Evolutionary conservation across 164 flowering plant genomes (phyloP), one percentile per base, ranked within the genome.

Genomic region (Protea cynaroides): DNA sequence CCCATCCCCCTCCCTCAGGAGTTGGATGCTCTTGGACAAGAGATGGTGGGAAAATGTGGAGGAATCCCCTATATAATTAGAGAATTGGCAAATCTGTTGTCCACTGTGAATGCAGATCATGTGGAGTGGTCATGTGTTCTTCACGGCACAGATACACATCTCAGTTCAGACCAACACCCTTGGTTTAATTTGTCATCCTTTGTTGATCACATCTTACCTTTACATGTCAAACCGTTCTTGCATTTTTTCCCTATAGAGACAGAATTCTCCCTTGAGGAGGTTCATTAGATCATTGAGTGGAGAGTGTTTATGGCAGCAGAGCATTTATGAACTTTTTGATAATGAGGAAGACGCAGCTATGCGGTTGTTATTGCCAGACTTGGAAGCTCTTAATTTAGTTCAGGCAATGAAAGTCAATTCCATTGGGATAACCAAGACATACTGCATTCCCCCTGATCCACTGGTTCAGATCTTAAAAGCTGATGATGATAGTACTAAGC

Each of bases 31-130:
- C 12, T 61, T 19, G 77, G 67, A 11, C 44, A 3, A 23, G 12
- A 47, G 8, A 76, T 76, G 19, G 62, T 70, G 12, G 17, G 13
- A 9, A 69, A 70, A 54, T 70, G 74, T 44, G 47, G 54, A 3
- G 76, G 80, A 0, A 18, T 73, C 15, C 79, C 79, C 7, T 58
- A 69, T 15, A 72, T 69, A 19, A 61, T 73, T 2, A 47, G 57
- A n/a, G 78, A 68, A 17, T n/a, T 77, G 4, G 85, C 78, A 14
- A 77, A 79, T 0, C 13, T 81, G 40, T 62, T 81, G 12, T 65
- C 67, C 4, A 64, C 40, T 18, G 73, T 73, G 25, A 64, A 64
- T n/a, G 19, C n/a, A 17, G 22, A 6, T 49, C 14, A 15, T 6
- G 11, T 8, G 9, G 70, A 62, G 38, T 79, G 85, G 82, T 21